phyloP scores from a whole-genome alignment of 148 eudicot species.

The Talinum fruticosum region DNA sequence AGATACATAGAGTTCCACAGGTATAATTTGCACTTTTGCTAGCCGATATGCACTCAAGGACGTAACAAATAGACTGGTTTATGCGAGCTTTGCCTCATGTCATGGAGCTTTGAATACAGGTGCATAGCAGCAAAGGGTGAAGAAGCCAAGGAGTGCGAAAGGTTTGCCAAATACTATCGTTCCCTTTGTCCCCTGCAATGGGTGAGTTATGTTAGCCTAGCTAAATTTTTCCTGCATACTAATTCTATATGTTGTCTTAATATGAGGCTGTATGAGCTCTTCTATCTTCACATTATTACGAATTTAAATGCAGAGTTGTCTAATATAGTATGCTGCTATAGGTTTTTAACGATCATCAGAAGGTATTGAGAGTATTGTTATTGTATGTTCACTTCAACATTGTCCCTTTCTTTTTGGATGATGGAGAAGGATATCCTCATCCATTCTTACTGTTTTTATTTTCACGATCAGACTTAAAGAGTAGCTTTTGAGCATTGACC shows the following conservation, averaged over 20 bases:
- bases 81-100: background rate
- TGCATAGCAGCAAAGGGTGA: slow-evolving; percentile 64
- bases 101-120: slow-evolving; percentile 28
- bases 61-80: background rate
- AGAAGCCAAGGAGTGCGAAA: slow-evolving; percentile 50
- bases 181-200: slow-evolving; percentile 73
- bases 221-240: background rate
- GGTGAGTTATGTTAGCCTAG: slow-evolving; percentile 34
- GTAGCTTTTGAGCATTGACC: too few species aligned
- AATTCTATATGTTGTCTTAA: background rate
- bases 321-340: too few species aligned
- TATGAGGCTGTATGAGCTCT: background rate
- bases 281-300: too few species aligned
- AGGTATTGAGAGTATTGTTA: too few species aligned
- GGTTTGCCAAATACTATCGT: slow-evolving; percentile 57
- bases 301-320: too few species aligned
- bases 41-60: background rate
- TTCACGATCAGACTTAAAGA: too few species aligned
- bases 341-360: too few species aligned
- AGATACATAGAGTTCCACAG: slow-evolving; percentile 73
- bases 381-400: too few species aligned
- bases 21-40: slow-evolving; percentile 14
- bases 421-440: too few species aligned
- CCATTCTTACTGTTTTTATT: too few species aligned
- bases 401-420: too few species aligned